Conservation (phyloP, 192 early-diverging fungal genomes). For the Linnemannia zychae region DNA sequence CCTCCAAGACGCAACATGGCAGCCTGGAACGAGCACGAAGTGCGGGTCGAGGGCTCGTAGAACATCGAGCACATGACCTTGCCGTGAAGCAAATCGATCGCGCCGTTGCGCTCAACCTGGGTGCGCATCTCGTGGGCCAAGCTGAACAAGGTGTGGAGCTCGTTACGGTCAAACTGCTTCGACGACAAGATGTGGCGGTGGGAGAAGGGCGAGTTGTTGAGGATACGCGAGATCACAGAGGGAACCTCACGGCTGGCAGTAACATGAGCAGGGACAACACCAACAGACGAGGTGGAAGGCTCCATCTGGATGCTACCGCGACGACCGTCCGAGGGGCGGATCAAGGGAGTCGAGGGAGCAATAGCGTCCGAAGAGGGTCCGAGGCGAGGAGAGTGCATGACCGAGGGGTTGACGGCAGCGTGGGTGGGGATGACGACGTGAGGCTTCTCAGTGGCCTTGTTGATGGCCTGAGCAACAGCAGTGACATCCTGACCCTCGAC, state of each 20-base stretch:
- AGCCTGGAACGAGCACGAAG: constrained; percentile 92
- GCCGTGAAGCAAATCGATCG: constrained; percentile 87
- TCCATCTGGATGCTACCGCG: constrained; percentile 36
- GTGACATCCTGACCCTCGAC: constrained; percentile 65
- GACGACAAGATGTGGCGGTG: constrained; percentile 94
- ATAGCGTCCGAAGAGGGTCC: constrained; percentile 32
- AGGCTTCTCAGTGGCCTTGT: constrained; percentile 42
- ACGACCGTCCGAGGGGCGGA: constrained; percentile 22
- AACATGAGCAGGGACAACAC: constrained; percentile 13
- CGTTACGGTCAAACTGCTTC: constrained; percentile 92
- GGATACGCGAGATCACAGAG: constrained; percentile 54
- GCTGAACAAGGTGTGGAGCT: constrained; percentile 95
- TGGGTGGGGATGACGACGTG: constrained; percentile 4
- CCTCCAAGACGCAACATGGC: constrained; percentile 97
- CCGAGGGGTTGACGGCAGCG: constrained; percentile 7
- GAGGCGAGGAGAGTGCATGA: constrained; percentile 51
- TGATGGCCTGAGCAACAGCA: constrained; percentile 50
- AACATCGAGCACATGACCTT: constrained; percentile 96
- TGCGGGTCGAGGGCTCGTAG: constrained; percentile 97
- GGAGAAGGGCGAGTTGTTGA: constrained; percentile 87
- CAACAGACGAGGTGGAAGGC: constrained; percentile 9
- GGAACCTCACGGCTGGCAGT: constrained; percentile 19
- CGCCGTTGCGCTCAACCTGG: constrained; percentile 90
- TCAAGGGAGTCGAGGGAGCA: constrained; percentile 15
- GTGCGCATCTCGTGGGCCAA: constrained; percentile 98